Evolutionary conservation across 2,329 filamentous ascomycete genomes (phyloP).

Genomic region (Fusarium sp.): DNA sequence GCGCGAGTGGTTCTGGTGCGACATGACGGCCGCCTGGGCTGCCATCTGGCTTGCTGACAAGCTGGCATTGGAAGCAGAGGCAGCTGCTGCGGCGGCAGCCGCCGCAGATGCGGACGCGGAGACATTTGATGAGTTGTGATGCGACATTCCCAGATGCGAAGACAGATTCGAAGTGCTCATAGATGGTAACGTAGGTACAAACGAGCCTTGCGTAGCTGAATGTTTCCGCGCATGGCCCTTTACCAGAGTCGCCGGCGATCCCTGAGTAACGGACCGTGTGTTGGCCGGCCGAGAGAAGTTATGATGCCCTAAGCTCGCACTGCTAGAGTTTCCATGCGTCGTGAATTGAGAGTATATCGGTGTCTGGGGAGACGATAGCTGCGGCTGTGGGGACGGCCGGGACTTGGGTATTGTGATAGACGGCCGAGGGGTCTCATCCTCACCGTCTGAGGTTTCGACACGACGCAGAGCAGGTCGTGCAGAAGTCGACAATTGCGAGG

Average conservation of each 20-base stretch:
- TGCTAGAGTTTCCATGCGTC: constrained; percentile 64
- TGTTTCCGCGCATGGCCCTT: constrained; percentile 73
- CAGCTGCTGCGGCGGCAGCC: constrained; percentile 54
- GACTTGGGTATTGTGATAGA: constrained; percentile 64
- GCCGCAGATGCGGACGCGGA: constrained; percentile 37
- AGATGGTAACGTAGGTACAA: constrained; percentile 80
- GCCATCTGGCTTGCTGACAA: constrained; percentile 83
- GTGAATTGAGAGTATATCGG: constrained; percentile 66
- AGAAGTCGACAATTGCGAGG: constrained; percentile 49
- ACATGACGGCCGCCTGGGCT: constrained; percentile 82
- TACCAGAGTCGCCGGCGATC: constrained; percentile 52
- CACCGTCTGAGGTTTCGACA: constrained; percentile 52
- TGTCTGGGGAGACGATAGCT: constrained; percentile 57
- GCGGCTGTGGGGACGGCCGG: constrained; percentile 55
- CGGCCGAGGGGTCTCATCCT: constrained; percentile 43
- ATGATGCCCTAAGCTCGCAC: constrained; percentile 59
- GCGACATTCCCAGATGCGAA: constrained; percentile 64
- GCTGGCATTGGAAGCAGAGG: constrained; percentile 56
- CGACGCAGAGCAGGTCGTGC: constrained; percentile 55
- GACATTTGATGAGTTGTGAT: constrained; percentile 42
- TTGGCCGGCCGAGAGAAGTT: constrained; percentile 72
- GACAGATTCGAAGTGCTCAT: constrained; percentile 70
- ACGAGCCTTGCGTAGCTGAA: constrained; percentile 82
- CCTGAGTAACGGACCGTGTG: constrained; percentile 50
- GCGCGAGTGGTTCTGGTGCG: constrained; percentile 69